These are phyloP conservation scores for Quercus wislizeni DNA, from an alignment of 306 rosid species.

Conservation along the genomic window DNA sequence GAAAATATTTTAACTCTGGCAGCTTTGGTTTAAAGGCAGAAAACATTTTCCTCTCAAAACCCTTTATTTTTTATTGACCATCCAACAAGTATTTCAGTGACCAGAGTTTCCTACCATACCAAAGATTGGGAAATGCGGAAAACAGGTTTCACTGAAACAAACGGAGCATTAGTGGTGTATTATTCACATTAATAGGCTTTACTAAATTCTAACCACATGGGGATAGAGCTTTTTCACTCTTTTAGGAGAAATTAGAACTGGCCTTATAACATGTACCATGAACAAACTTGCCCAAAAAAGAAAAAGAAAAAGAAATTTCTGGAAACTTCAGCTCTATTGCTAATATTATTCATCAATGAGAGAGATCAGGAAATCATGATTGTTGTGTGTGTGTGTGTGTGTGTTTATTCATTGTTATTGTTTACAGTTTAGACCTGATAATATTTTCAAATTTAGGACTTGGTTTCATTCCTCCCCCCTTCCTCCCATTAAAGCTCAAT, in stretches of 20 bases:
- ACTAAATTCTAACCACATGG: not conserved
- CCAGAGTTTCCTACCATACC: too few relatives aligned
- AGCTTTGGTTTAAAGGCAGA: too few relatives aligned
- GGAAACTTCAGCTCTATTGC: not conserved
- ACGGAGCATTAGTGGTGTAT: not conserved
- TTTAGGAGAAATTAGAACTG: not conserved
- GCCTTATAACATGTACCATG: not conserved
- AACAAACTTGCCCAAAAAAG: not conserved
- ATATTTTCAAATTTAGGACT: not conserved
- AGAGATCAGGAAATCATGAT: not conserved
- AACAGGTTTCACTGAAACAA: too few relatives aligned
- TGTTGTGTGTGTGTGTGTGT: not conserved
- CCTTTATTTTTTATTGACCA: too few relatives aligned
- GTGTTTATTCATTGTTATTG: not conserved
- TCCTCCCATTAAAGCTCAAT: not conserved
- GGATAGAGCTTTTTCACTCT: not conserved
- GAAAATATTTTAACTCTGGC: too few relatives aligned
- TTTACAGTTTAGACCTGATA: not conserved
- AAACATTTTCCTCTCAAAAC: too few relatives aligned
- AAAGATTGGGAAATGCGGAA: too few relatives aligned
- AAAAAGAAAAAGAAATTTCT: not conserved
- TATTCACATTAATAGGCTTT: not conserved
- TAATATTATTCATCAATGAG: not conserved
- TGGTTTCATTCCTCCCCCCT: not conserved
- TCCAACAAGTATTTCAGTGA: too few relatives aligned